These are phyloP conservation scores for Mariannaea elegans DNA, from an alignment of 2,329 filamentous ascomycete species.

Conservation along the genomic window DNA sequence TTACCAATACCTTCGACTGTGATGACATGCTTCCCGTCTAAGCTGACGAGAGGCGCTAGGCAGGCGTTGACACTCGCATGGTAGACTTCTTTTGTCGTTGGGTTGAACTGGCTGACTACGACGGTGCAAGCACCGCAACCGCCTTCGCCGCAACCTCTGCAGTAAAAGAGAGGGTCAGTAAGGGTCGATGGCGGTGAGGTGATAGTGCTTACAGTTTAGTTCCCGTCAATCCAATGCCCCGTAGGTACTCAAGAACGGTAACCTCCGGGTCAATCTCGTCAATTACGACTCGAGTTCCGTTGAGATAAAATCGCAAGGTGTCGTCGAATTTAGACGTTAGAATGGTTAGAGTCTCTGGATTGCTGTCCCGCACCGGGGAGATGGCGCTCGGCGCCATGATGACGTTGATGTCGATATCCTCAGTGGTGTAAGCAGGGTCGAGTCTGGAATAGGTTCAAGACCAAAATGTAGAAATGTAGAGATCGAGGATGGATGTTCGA, in stretches of 20 bases:
- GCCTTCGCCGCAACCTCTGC: constrained; percentile 88
- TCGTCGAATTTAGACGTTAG: constrained; percentile 85
- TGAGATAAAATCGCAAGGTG: constrained; percentile 90
- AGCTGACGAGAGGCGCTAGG: constrained; percentile 87
- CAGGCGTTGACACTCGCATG: constrained; percentile 98
- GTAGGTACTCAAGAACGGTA: constrained; percentile 90
- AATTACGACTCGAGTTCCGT: constrained; percentile 87
- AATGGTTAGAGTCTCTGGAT: constrained; percentile 45
- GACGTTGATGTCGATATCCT: constrained; percentile 5
- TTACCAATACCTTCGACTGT: constrained; percentile 96
- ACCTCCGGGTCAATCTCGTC: constrained; percentile 91
- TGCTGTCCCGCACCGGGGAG: constrained; percentile 55
- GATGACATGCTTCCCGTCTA: constrained; percentile 98
- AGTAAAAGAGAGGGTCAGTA: constrained; percentile 11
- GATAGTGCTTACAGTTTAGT: constrained; percentile 75
- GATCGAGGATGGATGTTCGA: neutral
- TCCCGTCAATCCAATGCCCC: constrained; percentile 91
- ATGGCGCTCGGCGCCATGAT: constrained; percentile 66
- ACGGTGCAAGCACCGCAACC: constrained; percentile 97
- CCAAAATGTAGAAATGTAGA: neutral
- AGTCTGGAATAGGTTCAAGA: neutral
- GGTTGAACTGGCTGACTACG: constrained; percentile 92
- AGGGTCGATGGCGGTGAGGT: no score
- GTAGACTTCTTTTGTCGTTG: constrained; percentile 90
- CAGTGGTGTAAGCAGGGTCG: neutral